Evolutionary conservation across 2,329 filamentous ascomycete genomes (phyloP), one percentile per base, ranked within the genome.

Genomic region (Fusarium drepaniforme): DNA sequence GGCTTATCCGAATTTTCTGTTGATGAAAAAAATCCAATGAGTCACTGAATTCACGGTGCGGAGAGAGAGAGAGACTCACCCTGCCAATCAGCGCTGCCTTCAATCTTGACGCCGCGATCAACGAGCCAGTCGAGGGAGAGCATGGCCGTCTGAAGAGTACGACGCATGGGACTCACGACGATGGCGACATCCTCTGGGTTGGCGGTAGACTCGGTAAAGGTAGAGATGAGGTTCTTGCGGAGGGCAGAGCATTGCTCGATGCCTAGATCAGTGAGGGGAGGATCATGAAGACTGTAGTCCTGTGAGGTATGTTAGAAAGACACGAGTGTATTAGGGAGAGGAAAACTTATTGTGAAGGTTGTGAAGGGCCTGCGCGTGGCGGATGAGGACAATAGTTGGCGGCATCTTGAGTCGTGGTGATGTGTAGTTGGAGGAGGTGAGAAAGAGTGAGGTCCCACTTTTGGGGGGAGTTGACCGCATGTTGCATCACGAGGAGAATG

Each of bases 281-380:
- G 89, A 72, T 91, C 89, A n/a, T 77, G 86, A 58, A 90, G 78
- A 8, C 66, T 70, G 74, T 86, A 87, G 74, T 90, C 82, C 77
- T 84, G 88, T 90, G 70, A 6, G 8, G 8, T 4, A 30, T 58
- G 72, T 78, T 44, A 80, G 70, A 18, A 1, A 5, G 11, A 5
- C 0, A 15, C 21, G 25, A 7, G 4, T 16, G 16, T 28, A 11
- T 3, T 3, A 21, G 23, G 21, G 15, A 40, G 25, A n/a, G 6
- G 59, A 65, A 56, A 30, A 87, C 88, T 83, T 84, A 90, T 90
- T 81, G 60, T 83, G 79, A 16, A 84, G 82, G 69, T 91, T 91
- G 80, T 91, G 89, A n/a, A 86, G 79, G 11, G 86, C 89, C 83
- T 98, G 94, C 18, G 94, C 96, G 88, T 98, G 96, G 77, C 96